These are phyloP conservation scores for Hymenoscyphus scutula DNA, from an alignment of 2,329 filamentous ascomycete species.

Conservation along the genomic window DNA sequence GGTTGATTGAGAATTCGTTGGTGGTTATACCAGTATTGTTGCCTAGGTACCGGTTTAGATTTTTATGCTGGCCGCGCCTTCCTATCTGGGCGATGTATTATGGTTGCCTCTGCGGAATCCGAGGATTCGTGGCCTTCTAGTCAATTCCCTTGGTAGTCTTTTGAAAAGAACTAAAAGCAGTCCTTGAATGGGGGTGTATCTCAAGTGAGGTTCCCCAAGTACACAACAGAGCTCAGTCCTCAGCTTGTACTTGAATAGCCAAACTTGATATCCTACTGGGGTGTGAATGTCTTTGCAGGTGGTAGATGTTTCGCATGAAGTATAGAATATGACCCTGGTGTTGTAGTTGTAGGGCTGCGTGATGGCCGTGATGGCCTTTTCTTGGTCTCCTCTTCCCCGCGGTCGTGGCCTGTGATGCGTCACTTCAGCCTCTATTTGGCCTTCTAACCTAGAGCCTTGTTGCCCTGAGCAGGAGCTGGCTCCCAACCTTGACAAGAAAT, in stretches of 20 bases:
- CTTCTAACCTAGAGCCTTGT: not conserved
- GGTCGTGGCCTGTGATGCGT: constrained; percentile 3
- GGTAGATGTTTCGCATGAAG: constrained; percentile 5
- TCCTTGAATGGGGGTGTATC: no score
- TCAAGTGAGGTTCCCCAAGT: not conserved
- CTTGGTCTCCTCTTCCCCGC: constrained; percentile 1
- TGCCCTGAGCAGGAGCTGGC: not conserved
- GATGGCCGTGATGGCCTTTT: not conserved
- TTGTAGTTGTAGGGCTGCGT: not conserved
- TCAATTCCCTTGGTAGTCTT: no score
- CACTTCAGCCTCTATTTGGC: not conserved
- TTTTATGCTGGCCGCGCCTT: not conserved
- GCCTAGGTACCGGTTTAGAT: not conserved
- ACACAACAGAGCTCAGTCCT: not conserved
- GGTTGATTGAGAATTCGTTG: not conserved
- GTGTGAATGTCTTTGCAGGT: not conserved
- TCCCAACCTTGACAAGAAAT: constrained; percentile 7
- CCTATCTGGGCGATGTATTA: not conserved
- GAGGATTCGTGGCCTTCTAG: no score
- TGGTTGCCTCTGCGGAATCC: not conserved
- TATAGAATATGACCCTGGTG: not conserved
- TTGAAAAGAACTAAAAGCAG: no score
- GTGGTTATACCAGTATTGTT: not conserved
- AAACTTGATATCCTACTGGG: not conserved
- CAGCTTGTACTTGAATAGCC: no score